These are phyloP conservation scores for Elsinoe batatas DNA, from an alignment of 2,329 filamentous ascomycete species.

Conservation along the genomic window DNA sequence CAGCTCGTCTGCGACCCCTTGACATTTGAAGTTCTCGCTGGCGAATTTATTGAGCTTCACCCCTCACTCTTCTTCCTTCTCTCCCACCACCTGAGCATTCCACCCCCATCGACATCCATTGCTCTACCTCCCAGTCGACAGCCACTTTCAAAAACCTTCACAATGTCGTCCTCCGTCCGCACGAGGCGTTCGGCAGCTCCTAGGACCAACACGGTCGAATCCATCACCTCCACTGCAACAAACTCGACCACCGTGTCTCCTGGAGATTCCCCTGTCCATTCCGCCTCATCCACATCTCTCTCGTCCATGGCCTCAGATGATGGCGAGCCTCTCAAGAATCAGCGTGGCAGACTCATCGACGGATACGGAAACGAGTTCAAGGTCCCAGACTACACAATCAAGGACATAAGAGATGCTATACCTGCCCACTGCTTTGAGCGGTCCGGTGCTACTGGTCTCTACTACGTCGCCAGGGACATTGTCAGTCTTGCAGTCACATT, in stretches of 20 bases:
- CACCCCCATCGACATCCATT: background rate
- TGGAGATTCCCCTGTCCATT: constrained; percentile 49
- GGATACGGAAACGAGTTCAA: constrained; percentile 93
- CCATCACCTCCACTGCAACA: constrained; percentile 41
- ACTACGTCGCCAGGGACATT: constrained; percentile 78
- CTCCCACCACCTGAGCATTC: constrained; percentile 4
- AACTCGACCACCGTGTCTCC: constrained; percentile 48
- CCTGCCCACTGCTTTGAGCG: constrained; percentile 95
- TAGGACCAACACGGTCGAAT: constrained; percentile 42
- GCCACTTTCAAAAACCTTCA: background rate
- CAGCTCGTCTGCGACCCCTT: background rate
- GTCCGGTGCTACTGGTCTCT: constrained; percentile 62
- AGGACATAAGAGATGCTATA: constrained; percentile 93
- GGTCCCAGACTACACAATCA: constrained; percentile 92
- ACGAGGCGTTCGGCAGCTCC: constrained; percentile 36
- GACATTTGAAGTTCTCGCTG: background rate
- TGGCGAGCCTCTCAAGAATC: constrained; percentile 40
- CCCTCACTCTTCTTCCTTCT: constrained; percentile 8
- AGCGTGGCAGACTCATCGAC: constrained; percentile 65
- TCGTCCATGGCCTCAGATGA: constrained; percentile 73
- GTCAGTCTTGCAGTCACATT: constrained; percentile 65
- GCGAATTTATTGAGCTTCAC: too few species aligned
- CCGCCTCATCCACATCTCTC: constrained; percentile 78
- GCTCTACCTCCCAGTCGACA: background rate
- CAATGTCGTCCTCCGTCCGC: constrained; percentile 36